Conservation (phyloP, 2,329 filamentous ascomycete genomes). For the Diaporthe sp. region DNA sequence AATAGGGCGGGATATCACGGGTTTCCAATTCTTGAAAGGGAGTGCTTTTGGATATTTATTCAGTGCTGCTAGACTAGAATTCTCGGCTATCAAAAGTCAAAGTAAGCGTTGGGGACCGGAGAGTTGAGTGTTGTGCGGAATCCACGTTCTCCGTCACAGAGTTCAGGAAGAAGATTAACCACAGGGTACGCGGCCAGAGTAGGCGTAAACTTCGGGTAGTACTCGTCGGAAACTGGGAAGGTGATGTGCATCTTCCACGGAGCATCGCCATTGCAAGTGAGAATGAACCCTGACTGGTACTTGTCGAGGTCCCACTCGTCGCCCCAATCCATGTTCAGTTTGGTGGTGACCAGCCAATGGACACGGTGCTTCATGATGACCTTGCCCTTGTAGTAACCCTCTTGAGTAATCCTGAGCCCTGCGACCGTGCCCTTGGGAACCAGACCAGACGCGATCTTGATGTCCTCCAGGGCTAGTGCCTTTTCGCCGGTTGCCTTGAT, state of each 20-base stretch:
- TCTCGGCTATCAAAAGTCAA: not conserved
- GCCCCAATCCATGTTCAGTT: not conserved
- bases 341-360: constrained; percentile 13
- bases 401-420: not conserved
- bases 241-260: constrained; percentile 14
- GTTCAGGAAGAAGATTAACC: constrained; percentile 6
- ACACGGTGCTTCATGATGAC: not conserved
- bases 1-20: no score
- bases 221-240: constrained; percentile 9
- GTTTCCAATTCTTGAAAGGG: no score
- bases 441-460: not conserved
- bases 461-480: not conserved
- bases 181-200: constrained; percentile 13
- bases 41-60: not conserved
- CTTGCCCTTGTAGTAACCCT: not conserved
- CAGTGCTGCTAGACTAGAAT: not conserved
- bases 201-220: constrained; percentile 3
- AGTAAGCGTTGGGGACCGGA: not conserved
- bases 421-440: constrained; percentile 12
- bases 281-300: constrained; percentile 5
- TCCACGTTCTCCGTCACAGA: constrained; percentile 1
- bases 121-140: constrained; percentile 22
- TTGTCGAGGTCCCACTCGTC: constrained; percentile 15
- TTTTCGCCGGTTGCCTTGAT: not conserved
- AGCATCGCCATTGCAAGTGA: not conserved